Evolutionary conservation across 1,284 basidiomycete genomes (phyloP).

Genomic region (Thelephora terrestris): DNA sequence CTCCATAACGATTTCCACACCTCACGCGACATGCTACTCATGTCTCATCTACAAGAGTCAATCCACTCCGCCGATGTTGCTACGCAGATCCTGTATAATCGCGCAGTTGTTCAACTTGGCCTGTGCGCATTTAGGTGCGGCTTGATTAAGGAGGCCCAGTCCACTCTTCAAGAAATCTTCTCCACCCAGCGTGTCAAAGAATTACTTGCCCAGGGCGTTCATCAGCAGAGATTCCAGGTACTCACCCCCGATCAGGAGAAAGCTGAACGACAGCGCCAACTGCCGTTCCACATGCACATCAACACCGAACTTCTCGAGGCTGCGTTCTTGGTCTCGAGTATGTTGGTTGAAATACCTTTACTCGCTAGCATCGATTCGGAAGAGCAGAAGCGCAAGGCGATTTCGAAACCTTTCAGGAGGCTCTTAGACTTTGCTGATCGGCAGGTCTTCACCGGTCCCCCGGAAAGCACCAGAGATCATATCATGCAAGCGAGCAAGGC

Average conservation of each 20-base stretch:
- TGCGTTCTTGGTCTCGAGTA: conserved; percentile 95
- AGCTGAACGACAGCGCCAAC: conserved; percentile 88
- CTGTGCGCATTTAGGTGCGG: conserved; percentile 95
- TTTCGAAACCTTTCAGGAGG: conserved; percentile 93
- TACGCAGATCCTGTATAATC: conserved; percentile 98
- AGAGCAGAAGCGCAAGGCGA: conserved; percentile 84
- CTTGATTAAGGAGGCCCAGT: conserved; percentile 89
- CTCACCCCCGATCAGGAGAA: conserved; percentile 94
- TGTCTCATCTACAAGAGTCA: conserved; percentile 97
- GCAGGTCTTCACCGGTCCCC: conserved; percentile 96
- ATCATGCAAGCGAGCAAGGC: conserved; percentile 99
- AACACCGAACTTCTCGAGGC: conserved; percentile 97
- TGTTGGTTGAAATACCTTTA: conserved; percentile 96
- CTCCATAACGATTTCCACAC: conserved; percentile 96
- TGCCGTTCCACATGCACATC: conserved; percentile 99
- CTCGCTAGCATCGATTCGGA: conserved; percentile 91
- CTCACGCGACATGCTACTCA: conserved; percentile 95
- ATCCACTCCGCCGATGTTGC: conserved; percentile 93
- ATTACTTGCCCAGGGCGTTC: conserved; percentile 92
- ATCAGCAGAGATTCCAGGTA: conserved; percentile 83
- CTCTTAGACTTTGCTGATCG: conserved; percentile 96
- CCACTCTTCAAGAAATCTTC: conserved; percentile 92
- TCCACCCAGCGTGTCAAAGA: conserved; percentile 95
- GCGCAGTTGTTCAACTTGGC: conserved; percentile 94
- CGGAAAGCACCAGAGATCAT: conserved; percentile 97